These are phyloP conservation scores for Petasospora fabianii DNA, from an alignment of 1,139 yeast species.

Conservation along the genomic window DNA sequence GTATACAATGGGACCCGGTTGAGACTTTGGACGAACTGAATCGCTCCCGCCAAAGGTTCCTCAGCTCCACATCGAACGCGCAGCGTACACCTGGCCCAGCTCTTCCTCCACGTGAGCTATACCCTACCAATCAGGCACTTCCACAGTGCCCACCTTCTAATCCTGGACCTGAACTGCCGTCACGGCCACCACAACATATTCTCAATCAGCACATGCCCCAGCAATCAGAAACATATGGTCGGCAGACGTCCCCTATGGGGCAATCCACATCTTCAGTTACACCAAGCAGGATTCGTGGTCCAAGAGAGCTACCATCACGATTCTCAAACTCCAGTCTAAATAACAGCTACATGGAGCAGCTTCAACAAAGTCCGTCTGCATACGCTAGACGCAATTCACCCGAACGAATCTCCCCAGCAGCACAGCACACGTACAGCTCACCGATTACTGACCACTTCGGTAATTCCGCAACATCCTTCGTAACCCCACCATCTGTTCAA, in stretches of 20 bases:
- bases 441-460: slow-evolving; percentile 2
- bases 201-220: slow-evolving; percentile 18
- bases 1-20: slow-evolving; percentile 19
- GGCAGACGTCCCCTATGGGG: slow-evolving; percentile 1
- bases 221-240: neutral
- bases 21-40: slow-evolving; percentile 22
- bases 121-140: neutral
- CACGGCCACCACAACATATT: slow-evolving; percentile 23
- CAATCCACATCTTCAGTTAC: slow-evolving; percentile 3
- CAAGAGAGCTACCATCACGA: slow-evolving; percentile 20
- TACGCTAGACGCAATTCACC: slow-evolving; percentile 5
- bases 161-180: slow-evolving; percentile 16
- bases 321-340: slow-evolving; percentile 16
- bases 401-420: neutral
- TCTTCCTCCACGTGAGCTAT: neutral
- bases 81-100: neutral
- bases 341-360: slow-evolving; percentile 4
- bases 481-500: slow-evolving; percentile 1
- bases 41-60: slow-evolving; percentile 9
- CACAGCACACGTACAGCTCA: slow-evolving; percentile 3
- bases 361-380: slow-evolving; percentile 1
- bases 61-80: neutral
- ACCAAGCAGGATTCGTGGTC: slow-evolving; percentile 16
- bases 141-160: neutral
- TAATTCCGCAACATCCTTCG: neutral